A percentile compares a stretch with the other conserved stretches of the same genome.
These are phyloP conservation scores for Wickerhamomyces pijperi DNA, from an alignment of 805 yeast species.

Conservation along the genomic window DNA sequence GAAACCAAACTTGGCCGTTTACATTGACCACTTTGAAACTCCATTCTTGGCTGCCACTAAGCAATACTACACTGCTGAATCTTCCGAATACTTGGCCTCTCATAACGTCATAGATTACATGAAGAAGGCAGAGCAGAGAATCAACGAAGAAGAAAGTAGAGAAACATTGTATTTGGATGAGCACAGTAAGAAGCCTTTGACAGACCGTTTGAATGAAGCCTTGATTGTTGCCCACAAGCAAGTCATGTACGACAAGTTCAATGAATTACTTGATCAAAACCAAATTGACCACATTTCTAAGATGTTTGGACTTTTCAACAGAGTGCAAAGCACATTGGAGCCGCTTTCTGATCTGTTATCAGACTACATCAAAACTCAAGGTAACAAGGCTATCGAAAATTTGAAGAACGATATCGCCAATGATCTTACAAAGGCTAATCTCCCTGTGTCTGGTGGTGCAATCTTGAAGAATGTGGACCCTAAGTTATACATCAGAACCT, in stretches of 20 bases:
- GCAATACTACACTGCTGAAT: slow-evolving; percentile 59
- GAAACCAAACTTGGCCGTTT: slow-evolving; percentile 73
- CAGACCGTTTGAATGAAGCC: slow-evolving; percentile 64
- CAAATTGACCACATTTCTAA: slow-evolving; percentile 65
- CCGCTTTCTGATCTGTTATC: slow-evolving; percentile 70
- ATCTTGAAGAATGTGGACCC: slow-evolving; percentile 39
- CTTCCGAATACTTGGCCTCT: slow-evolving; percentile 49
- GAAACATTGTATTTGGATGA: slow-evolving; percentile 76
- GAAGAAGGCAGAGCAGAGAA: slow-evolving; percentile 71
- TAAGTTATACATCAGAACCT: slow-evolving; percentile 65
- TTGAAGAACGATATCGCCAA: slow-evolving; percentile 26
- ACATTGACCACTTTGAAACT: slow-evolving; percentile 68
- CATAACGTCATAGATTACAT: slow-evolving; percentile 88
- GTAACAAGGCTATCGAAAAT: slow-evolving; percentile 48
- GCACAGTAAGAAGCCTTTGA: slow-evolving; percentile 67
- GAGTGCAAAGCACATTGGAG: slow-evolving; percentile 70
- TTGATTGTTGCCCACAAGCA: slow-evolving; percentile 72
- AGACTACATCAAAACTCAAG: slow-evolving; percentile 57
- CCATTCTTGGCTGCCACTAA: slow-evolving; percentile 63
- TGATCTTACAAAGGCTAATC: slow-evolving; percentile 10
- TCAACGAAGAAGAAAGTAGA: slow-evolving; percentile 73
- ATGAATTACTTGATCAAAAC: slow-evolving; percentile 60
- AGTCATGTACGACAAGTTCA: slow-evolving; percentile 67
- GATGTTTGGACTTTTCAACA: slow-evolving; percentile 62
- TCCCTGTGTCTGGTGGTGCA: slow-evolving; percentile 23